Evolutionary conservation across 1,284 basidiomycete species (phyloP).

Genomic region (Cutaneotrichosporon sp.): DNA sequence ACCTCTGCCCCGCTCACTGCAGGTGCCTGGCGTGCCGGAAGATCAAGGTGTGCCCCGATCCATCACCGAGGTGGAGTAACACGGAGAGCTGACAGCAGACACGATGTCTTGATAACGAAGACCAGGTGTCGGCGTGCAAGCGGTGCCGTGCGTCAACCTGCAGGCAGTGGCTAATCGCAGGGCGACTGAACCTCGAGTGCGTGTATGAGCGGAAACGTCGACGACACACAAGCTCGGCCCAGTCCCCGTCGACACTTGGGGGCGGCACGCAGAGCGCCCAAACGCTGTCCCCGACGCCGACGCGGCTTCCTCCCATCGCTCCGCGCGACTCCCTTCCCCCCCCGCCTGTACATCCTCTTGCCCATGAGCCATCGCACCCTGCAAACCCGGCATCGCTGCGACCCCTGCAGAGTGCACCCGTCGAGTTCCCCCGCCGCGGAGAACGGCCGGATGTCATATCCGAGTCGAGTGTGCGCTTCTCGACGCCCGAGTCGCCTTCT

Average conservation of each 20-base stretch:
- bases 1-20: too few species aligned
- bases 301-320: not conserved
- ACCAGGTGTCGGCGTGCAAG: not conserved
- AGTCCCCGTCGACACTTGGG: not conserved
- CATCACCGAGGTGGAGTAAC: too few species aligned
- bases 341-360: too few species aligned
- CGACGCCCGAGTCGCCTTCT: not conserved
- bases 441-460: not conserved
- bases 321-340: not conserved
- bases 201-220: slow-evolving; percentile 4
- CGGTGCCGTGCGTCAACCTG: not conserved
- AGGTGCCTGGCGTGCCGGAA: slow-evolving; percentile 3
- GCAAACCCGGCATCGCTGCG: too few species aligned
- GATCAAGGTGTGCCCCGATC: not conserved
- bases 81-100: not conserved
- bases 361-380: too few species aligned
- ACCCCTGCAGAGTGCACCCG: too few species aligned
- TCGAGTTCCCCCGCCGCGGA: not conserved
- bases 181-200: slow-evolving; percentile 2
- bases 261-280: too few species aligned
- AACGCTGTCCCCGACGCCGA: not conserved
- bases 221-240: not conserved
- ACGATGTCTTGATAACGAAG: slow-evolving; percentile 1
- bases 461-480: slow-evolving; percentile 3
- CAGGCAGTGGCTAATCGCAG: not conserved